Evolutionary conservation across 495 filamentous ascomycete species (phyloP), one percentile per base, ranked within the genome.

Genomic region (Trichoderma parareesei): DNA sequence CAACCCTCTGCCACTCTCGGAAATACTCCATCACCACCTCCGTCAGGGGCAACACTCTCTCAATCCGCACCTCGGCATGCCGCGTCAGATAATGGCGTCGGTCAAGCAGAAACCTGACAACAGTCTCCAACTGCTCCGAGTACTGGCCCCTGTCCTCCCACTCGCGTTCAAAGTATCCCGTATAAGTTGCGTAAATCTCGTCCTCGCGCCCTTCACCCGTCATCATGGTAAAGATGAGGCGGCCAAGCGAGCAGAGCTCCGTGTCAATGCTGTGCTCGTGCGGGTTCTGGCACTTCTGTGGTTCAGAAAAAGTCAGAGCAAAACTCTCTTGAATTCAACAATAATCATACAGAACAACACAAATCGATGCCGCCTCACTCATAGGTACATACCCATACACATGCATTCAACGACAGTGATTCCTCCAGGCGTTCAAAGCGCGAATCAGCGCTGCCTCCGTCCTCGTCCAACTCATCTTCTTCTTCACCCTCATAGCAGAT

Each of bases 221-320:
- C 75, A 79, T 78, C 77, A 80, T 79, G 13, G 60, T 66, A 66
- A 71, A 77, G 57, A 80, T 66, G 35, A 75, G 61, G 11, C 67
- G 67, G 38, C 76, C 78, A 3, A 80, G 68, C 16, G 69, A 68
- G 44, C 67, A 76, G 38, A 78, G 66, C 37, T 80, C 78, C 27
- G 27, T 27, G 41, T 65, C 67, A 18, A 27, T 27, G 27, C 27
- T 27, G 27, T 27, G 27, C 27, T 27, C 27, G 27, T 27, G 27
- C 27, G 27, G 27, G 27, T 27, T 27, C 27, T 27, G 27, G 27
- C 27, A 27, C 27, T 27, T 27, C 27, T 27, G 27, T 27, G 27
- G 27, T 27, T 27, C 27, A 27, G 1, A 27, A 27, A 27, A 27
- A 0, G 27, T 27, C 27, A 27, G 27, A 27, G 2, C 27, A 27